Conservation (phyloP, 2,329 filamentous ascomycete species). For the Cladorrhinum sp. region DNA sequence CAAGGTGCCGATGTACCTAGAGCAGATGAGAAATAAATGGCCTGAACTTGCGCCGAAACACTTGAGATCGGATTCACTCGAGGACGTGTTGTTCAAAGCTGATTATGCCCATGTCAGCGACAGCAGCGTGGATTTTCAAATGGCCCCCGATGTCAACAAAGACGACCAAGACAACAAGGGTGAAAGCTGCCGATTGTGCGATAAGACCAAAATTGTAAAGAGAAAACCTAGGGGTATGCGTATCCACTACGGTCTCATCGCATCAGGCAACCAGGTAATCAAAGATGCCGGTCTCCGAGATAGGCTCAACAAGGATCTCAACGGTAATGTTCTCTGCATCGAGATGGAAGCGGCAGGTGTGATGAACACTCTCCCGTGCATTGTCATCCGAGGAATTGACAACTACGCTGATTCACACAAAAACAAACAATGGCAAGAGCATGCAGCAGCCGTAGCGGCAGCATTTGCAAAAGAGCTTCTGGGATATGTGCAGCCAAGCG, state of each 20-base stretch:
- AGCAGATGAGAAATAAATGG: too few species aligned
- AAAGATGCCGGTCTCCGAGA: constrained; percentile 30
- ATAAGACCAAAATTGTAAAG: too few species aligned
- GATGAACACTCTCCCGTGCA: constrained; percentile 29
- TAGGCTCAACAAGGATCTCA: constrained; percentile 19
- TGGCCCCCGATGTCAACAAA: too few species aligned
- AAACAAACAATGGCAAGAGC: constrained; percentile 32
- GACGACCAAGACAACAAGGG: not conserved
- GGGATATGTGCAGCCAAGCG: too few species aligned
- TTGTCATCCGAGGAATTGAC: constrained; percentile 35
- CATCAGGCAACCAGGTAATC: constrained; percentile 32
- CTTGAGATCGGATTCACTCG: too few species aligned
- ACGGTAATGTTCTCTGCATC: constrained; percentile 29
- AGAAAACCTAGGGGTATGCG: constrained; percentile 9
- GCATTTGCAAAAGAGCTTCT: constrained; percentile 26
- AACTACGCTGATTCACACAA: constrained; percentile 36
- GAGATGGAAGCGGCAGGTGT: constrained; percentile 34
- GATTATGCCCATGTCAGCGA: too few species aligned
- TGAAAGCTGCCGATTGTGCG: not conserved
- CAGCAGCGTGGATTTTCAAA: too few species aligned
- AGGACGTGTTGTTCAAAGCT: too few species aligned
- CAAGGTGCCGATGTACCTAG: not conserved
- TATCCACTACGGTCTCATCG: constrained; percentile 37
- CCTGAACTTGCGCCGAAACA: too few species aligned
- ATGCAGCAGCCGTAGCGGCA: constrained; percentile 30